Conservation (phyloP, 495 filamentous ascomycete species). For the Xylaria acuta region DNA sequence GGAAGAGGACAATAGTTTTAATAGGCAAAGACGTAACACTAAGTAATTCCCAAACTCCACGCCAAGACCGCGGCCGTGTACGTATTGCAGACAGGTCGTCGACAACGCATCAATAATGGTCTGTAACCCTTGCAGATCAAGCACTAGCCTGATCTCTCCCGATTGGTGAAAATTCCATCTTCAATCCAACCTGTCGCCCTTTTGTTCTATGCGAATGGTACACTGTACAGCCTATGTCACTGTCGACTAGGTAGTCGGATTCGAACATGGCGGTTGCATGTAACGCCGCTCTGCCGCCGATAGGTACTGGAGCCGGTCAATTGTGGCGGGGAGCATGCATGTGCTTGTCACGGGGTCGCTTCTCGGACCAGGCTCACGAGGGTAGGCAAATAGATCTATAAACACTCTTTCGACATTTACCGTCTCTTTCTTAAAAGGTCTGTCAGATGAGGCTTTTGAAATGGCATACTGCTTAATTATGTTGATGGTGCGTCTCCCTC, state of each 20-base stretch:
- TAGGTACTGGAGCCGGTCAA: neutral
- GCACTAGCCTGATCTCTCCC: constrained; percentile 18
- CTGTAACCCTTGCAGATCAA: constrained; percentile 20
- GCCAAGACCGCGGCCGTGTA: neutral
- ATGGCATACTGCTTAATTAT: neutral
- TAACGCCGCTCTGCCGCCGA: neutral
- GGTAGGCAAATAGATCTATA: neutral
- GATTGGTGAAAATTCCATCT: constrained; percentile 14
- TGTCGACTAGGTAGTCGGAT: constrained; percentile 11
- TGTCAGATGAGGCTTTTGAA: neutral
- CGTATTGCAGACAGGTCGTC: neutral
- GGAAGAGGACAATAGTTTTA: neutral
- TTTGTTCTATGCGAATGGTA: neutral
- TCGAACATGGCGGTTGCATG: neutral
- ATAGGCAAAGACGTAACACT: neutral
- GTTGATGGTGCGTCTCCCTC: neutral
- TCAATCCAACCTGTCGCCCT: constrained; percentile 19
- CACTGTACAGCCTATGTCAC: neutral
- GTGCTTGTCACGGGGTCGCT: neutral
- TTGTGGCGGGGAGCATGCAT: neutral
- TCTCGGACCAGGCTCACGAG: neutral
- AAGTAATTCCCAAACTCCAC: neutral
- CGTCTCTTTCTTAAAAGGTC: neutral
- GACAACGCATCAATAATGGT: constrained; percentile 21
- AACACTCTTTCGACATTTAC: neutral